Evolutionary conservation across 2,329 filamentous ascomycete genomes (phyloP).

Genomic region (Blastomyces gilchristii): DNA sequence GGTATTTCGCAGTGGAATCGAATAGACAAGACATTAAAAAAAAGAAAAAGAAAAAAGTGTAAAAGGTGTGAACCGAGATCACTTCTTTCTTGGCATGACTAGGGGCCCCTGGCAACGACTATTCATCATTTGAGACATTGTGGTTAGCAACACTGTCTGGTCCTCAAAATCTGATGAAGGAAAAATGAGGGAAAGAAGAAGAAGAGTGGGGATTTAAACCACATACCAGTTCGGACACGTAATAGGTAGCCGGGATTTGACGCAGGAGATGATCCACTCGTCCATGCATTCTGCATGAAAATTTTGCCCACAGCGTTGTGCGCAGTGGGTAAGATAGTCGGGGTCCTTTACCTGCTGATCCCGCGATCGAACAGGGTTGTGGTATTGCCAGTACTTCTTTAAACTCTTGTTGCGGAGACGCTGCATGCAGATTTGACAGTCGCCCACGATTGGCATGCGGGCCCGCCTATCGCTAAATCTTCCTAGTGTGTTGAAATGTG

Average conservation of each 20-base stretch:
- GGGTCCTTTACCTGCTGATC: neutral
- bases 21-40: too few species aligned
- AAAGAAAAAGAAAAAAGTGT: too few species aligned
- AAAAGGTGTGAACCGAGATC: too few species aligned
- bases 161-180: neutral
- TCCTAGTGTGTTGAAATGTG: too few species aligned
- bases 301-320: neutral
- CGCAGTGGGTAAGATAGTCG: neutral
- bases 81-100: too few species aligned
- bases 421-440: neutral
- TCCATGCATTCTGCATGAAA: neutral
- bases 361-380: neutral
- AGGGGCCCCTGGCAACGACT: neutral
- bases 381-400: neutral
- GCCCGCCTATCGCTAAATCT: neutral
- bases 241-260: too few species aligned
- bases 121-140: neutral
- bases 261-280: too few species aligned
- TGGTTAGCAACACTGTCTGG: neutral
- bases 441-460: neutral
- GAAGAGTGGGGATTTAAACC: neutral
- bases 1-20: too few species aligned
- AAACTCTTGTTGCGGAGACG: neutral
- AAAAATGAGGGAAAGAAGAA: neutral
- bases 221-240: conserved; percentile 3